Conservation (phyloP, 805 yeast genomes). For the Wickerhamiella dianesei region DNA sequence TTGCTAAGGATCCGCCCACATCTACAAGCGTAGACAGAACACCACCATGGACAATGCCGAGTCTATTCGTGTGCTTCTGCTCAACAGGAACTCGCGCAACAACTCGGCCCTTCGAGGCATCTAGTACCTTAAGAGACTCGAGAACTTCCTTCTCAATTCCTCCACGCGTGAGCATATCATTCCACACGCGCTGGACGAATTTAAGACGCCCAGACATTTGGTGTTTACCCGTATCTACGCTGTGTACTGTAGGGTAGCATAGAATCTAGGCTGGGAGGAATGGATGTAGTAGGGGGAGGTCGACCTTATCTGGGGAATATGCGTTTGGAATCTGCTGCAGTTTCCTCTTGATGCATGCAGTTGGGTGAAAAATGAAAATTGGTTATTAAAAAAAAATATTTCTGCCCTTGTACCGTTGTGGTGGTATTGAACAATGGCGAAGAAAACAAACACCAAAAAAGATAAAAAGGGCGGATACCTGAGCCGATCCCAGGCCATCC, state of each 20-base stretch:
- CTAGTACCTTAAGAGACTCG: constrained; percentile 16
- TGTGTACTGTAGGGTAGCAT: too few relatives aligned
- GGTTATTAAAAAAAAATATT: constrained; percentile 7
- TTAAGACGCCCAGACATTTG: constrained; percentile 8
- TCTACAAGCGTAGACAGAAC: constrained; percentile 30
- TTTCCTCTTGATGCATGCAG: too few relatives aligned
- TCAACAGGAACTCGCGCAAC: constrained; percentile 24
- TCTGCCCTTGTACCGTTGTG: neutral
- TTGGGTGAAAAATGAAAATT: constrained; percentile 2
- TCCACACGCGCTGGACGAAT: constrained; percentile 19
- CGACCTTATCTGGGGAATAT: neutral
- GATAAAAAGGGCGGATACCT: constrained; percentile 36
- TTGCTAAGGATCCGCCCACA: constrained; percentile 33
- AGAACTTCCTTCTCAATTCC: constrained; percentile 17
- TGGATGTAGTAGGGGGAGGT: neutral
- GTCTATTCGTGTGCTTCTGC: constrained; percentile 28
- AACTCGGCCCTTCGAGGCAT: constrained; percentile 26
- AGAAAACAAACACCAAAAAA: constrained; percentile 14
- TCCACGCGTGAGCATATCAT: constrained; percentile 17
- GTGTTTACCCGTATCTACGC: neutral
- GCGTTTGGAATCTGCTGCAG: too few relatives aligned
- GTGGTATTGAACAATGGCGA: constrained; percentile 7
- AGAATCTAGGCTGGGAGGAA: too few relatives aligned
- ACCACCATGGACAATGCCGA: constrained; percentile 31
- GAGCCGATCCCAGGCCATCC: constrained; percentile 89